A percentile compares a stretch with the other conserved stretches of the same genome.
Conservation (phyloP, 2,329 filamentous ascomycete species). For the Dendrostoma leiphaemia region DNA sequence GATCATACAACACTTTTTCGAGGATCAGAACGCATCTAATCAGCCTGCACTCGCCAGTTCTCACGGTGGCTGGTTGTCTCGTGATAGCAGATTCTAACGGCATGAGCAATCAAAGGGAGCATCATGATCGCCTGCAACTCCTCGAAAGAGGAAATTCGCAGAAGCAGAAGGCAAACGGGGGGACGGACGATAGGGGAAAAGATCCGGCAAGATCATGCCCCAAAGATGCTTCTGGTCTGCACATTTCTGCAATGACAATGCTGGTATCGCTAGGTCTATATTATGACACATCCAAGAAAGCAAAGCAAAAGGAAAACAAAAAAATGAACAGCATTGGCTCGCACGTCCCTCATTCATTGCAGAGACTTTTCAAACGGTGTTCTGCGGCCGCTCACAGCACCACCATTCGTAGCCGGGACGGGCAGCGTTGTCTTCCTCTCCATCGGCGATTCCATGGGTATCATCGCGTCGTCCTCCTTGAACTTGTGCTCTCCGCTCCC, state of each 20-base stretch:
- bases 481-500: constrained; percentile 46
- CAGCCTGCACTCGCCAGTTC: neutral
- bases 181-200: neutral
- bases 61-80: constrained; percentile 21
- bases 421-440: constrained; percentile 20
- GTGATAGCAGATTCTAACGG: constrained; percentile 28
- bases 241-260: neutral
- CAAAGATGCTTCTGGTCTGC: too few relatives aligned
- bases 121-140: neutral
- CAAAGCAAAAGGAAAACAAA: neutral
- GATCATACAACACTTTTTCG: too few relatives aligned
- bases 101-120: neutral
- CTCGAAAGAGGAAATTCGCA: neutral
- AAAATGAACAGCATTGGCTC: neutral
- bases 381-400: constrained; percentile 19
- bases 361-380: constrained; percentile 18
- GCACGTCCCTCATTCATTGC: neutral
- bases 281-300: neutral
- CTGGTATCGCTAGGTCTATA: constrained; percentile 1
- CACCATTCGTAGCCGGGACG: neutral
- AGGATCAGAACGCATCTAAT: neutral
- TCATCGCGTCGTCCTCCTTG: constrained; percentile 27
- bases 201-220: neutral
- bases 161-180: neutral
- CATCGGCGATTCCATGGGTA: neutral